Conservation (phyloP, 2,329 filamentous ascomycete genomes). For the Dothiorella sarmentorum region DNA sequence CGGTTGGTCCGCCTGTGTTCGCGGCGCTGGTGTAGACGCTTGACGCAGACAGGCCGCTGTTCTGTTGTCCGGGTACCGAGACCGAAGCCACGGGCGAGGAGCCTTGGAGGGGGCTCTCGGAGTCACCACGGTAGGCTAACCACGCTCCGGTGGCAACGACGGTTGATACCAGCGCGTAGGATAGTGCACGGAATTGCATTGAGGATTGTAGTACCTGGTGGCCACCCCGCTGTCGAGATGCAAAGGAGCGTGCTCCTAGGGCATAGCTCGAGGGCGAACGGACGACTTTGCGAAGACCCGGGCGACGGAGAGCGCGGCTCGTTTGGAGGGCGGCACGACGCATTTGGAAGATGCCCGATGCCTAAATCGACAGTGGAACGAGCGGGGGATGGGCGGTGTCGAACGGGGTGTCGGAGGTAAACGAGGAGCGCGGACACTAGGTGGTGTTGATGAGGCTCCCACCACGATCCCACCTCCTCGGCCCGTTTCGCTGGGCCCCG, state of each 20-base stretch:
- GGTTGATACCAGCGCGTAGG: conserved; percentile 64
- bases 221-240: conserved; percentile 31
- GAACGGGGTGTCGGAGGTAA: conserved; percentile 1
- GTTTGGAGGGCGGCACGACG: conserved; percentile 68
- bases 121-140: conserved; percentile 61
- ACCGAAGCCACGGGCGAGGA: conserved; percentile 22
- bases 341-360: conserved; percentile 50
- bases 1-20: conserved; percentile 20
- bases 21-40: conserved; percentile 22
- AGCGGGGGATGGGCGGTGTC: background rate
- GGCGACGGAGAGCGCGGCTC: conserved; percentile 65
- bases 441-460: conserved; percentile 15
- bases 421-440: background rate
- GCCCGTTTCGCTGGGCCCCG: background rate
- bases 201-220: conserved; percentile 58
- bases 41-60: conserved; percentile 32
- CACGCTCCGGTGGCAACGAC: conserved; percentile 71
- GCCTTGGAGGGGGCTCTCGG: conserved; percentile 2
- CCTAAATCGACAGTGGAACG: conserved; percentile 3
- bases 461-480: no score
- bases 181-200: conserved; percentile 71
- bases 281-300: conserved; percentile 58
- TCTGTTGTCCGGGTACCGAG: conserved; percentile 26
- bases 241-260: conserved; percentile 46
- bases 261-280: conserved; percentile 42